Base-by-base conservation (phyloP, 2,329 filamentous ascomycete species). In the Diaporthe longicolla region DNA sequence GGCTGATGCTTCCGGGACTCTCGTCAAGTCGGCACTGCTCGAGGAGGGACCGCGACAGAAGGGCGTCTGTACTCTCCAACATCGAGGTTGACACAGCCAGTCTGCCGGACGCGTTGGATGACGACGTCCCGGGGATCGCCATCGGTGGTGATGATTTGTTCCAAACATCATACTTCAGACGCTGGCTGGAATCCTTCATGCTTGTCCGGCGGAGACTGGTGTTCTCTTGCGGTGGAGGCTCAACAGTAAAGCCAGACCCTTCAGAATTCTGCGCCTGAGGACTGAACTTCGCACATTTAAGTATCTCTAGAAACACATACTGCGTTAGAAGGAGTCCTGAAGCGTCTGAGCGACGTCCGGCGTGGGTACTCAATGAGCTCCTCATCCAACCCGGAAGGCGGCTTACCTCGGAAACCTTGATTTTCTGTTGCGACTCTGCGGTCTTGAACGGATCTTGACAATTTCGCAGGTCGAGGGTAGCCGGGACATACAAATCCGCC, bases 401-500 rank as follows among this genome's bases (percentile, higher is more conserved):
- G 21, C 63, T 66, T 66, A 66, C 63, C 63, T 66, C n/a, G 9
- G 45, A 13, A 11, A 15, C 21, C 63, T 17, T 45, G 24, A 24
- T 15, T 66, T 32, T 6, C 19, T 19, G 45, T n/a, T 24, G 21
- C 29, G 24, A 9, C 29, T n/a, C 24, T 26, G 32, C 7, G 21
- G 29, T 37, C 63, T 37, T 26, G 10, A 26, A n/a, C 24, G 21
- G 45, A 9, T 21, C 29, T 17, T 10, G 45, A 15, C 13, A 13
- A 10, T 40, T 32, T 52, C 21, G 54, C 13, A 9, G 21, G 24
- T 17, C 13, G 40, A 54, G 88, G 90, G 78, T 92, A 93, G 76
- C 91, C 91, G 37, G 86, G 83, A 81, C 91, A 93, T n/a, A 24
- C 21, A 24, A 50, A n/a, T 5, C 21, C 45, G 21, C 21, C 21